A percentile compares a stretch with the other conserved stretches of the same genome.
phyloP scores from a whole-genome alignment of 495 filamentous ascomycete genomes.

The Penicillium lividum region DNA sequence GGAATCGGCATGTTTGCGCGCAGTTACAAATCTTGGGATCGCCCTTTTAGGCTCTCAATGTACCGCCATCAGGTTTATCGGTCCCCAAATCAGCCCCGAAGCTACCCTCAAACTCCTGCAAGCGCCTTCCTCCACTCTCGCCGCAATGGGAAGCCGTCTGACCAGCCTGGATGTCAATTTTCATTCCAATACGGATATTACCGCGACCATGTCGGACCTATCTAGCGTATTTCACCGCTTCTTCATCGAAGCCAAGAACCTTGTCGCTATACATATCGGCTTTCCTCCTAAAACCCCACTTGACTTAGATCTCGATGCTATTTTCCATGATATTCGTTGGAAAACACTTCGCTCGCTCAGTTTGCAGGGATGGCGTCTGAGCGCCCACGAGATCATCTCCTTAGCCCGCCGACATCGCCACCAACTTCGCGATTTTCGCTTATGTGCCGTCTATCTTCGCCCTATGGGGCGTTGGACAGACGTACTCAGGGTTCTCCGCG shows the following conservation, averaged over 20 bases:
- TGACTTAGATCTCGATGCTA: conserved; percentile 53
- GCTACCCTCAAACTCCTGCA: conserved; percentile 53
- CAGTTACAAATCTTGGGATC: conserved; percentile 56
- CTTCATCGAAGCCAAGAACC: conserved; percentile 58
- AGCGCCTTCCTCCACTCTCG: conserved; percentile 47
- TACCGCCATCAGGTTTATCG: conserved; percentile 59
- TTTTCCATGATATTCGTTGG: conserved; percentile 66
- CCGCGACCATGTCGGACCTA: conserved; percentile 54
- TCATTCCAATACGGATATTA: conserved; percentile 55
- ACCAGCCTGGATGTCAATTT: conserved; percentile 62
- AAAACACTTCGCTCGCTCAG: conserved; percentile 62
- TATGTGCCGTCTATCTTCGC: conserved; percentile 60
- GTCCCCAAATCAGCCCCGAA: conserved; percentile 64
- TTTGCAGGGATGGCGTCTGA: conserved; percentile 63
- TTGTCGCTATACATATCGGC: conserved; percentile 66
- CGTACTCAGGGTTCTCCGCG: conserved; percentile 56
- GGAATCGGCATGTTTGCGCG: conserved; percentile 63
- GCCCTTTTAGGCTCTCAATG: conserved; percentile 58
- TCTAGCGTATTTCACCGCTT: conserved; percentile 57
- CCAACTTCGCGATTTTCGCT: conserved; percentile 56
- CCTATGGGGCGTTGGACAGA: conserved; percentile 61
- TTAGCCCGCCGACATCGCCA: conserved; percentile 57
- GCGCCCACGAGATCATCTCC: conserved; percentile 58
- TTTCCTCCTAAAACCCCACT: conserved; percentile 61
- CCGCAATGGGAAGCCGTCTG: conserved; percentile 54